A percentile compares a stretch with the other conserved stretches of the same genome.
Evolutionary conservation across 2,329 filamentous ascomycete genomes (phyloP).

Genomic region (Calonectria henricotiae): DNA sequence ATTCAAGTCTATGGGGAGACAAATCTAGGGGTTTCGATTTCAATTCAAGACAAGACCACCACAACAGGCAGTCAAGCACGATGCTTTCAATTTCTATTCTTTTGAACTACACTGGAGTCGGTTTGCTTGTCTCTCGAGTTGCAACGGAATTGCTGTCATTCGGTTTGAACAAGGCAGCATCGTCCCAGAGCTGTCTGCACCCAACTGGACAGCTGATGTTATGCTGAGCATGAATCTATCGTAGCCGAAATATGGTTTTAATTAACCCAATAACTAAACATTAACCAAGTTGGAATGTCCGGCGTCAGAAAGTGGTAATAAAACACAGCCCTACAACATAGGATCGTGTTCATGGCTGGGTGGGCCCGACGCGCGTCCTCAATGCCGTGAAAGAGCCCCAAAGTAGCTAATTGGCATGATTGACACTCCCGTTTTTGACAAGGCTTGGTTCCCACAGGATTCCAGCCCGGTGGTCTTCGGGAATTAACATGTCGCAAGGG

Average conservation of each 20-base stretch:
- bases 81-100: too few relatives aligned
- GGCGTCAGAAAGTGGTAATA: constrained; percentile 21
- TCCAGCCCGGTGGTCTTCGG: not conserved
- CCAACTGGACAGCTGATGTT: too few relatives aligned
- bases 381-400: not conserved
- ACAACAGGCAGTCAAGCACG: too few relatives aligned
- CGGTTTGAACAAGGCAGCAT: not conserved
- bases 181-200: not conserved
- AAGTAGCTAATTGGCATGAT: not conserved
- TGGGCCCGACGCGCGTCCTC: constrained; percentile 19
- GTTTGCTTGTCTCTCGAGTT: too few relatives aligned
- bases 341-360: not conserved
- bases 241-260: not conserved
- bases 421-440: not conserved
- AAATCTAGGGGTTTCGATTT: too few relatives aligned
- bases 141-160: too few relatives aligned
- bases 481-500: constrained; percentile 1
- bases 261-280: not conserved
- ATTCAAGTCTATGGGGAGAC: not conserved
- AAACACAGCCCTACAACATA: not conserved
- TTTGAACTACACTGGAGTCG: too few relatives aligned
- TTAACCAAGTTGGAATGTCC: not conserved
- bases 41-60: too few relatives aligned
- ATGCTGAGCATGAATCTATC: not conserved
- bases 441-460: constrained; percentile 3